phyloP scores from a whole-genome alignment of 768 basidiomycete genomes.

The Strobilomyces confusus region DNA sequence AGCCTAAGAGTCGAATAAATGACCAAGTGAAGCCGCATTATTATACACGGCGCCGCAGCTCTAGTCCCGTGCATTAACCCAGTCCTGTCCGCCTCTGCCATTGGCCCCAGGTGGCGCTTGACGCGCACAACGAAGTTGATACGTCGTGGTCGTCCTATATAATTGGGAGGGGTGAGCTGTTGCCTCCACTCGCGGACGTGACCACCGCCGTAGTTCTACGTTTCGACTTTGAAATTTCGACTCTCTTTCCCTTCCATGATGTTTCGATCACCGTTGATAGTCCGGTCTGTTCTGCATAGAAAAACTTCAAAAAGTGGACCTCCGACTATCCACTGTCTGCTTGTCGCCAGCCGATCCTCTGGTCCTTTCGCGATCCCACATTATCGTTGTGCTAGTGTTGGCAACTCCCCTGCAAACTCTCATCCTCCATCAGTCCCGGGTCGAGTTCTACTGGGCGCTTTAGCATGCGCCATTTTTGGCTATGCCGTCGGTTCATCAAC shows the following conservation, averaged over 20 bases:
- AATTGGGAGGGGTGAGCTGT: too few relatives aligned
- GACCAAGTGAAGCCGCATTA: too few relatives aligned
- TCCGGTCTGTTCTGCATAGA: constrained; percentile 3
- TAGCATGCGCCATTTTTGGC: constrained; percentile 18
- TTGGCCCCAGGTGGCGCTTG: too few relatives aligned
- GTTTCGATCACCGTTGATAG: constrained; percentile 7
- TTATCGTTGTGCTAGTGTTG: constrained; percentile 11
- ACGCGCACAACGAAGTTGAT: too few relatives aligned
- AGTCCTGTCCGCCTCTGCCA: too few relatives aligned
- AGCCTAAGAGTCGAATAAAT: too few relatives aligned
- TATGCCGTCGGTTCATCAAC: constrained; percentile 18
- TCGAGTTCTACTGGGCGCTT: constrained; percentile 14
- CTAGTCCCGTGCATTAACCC: too few relatives aligned
- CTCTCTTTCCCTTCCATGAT: not conserved
- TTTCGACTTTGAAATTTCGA: too few relatives aligned
- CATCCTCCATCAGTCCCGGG: not conserved
- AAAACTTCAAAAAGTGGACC: not conserved
- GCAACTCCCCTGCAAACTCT: not conserved
- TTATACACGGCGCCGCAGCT: too few relatives aligned
- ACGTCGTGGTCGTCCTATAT: too few relatives aligned
- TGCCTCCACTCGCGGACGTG: too few relatives aligned
- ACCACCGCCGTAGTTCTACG: too few relatives aligned
- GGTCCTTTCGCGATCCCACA: not conserved
- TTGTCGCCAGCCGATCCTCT: not conserved
- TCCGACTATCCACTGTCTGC: not conserved